Evolutionary conservation across 2,329 filamentous ascomycete species (phyloP).

Genomic region (Ophiostoma sp.): DNA sequence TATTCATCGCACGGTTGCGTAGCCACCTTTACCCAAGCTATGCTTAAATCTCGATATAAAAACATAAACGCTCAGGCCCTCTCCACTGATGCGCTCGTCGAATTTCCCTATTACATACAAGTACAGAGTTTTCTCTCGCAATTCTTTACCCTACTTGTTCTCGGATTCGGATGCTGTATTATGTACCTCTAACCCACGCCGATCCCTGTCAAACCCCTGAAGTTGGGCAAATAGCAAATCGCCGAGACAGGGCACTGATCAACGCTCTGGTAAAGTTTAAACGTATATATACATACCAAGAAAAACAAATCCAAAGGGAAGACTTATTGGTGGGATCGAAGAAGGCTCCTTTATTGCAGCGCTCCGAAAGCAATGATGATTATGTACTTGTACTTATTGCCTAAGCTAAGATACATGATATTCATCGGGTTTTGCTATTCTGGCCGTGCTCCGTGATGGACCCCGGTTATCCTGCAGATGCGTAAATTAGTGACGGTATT

Average conservation of each 20-base stretch:
- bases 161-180: too few relatives aligned
- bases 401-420: neutral
- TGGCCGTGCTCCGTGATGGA: neutral
- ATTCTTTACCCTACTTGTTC: neutral
- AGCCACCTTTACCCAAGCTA: neutral
- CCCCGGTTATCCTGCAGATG: neutral
- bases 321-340: neutral
- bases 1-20: neutral
- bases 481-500: neutral
- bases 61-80: neutral
- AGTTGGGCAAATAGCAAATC: slow-evolving; percentile 9
- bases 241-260: neutral
- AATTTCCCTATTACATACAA: neutral
- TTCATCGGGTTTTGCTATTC: neutral
- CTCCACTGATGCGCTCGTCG: neutral
- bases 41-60: neutral
- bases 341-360: too few relatives aligned
- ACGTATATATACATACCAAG: neutral
- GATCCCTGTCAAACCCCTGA: neutral
- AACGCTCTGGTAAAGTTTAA: neutral
- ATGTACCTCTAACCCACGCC: neutral
- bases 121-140: neutral
- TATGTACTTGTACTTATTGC: neutral
- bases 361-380: neutral
- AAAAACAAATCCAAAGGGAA: neutral